Conservation (phyloP, 805 yeast genomes). For the Starmerella gropengiesseri region DNA sequence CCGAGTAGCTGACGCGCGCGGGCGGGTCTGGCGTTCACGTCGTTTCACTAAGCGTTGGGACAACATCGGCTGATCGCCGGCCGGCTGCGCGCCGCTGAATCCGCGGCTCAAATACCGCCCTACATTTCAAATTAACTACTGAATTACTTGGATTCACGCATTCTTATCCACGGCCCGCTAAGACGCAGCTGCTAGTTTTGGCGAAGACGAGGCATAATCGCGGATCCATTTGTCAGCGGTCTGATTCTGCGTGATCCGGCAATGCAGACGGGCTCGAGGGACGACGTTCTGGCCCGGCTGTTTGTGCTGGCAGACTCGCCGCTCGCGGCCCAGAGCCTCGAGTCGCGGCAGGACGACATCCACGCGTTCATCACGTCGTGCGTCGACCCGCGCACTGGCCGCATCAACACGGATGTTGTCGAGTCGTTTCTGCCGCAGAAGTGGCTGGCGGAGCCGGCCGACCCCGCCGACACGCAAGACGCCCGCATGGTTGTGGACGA, state of each 20-base stretch:
- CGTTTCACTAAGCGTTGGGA: no score
- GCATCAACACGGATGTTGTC: constrained; percentile 9
- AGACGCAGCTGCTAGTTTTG: not conserved
- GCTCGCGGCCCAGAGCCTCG: not conserved
- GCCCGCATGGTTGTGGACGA: not conserved
- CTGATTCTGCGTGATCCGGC: not conserved
- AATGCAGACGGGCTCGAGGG: constrained; percentile 11
- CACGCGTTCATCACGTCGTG: constrained; percentile 9
- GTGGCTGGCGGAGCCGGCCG: constrained; percentile 5
- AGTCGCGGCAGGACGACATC: constrained; percentile 9
- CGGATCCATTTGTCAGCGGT: not conserved
- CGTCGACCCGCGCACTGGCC: constrained; percentile 6
- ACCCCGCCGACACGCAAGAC: no score
- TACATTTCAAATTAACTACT: no score
- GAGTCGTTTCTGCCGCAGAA: constrained; percentile 10
- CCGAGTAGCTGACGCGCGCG: no score
- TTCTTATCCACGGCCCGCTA: not conserved
- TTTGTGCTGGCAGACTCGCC: constrained; percentile 16
- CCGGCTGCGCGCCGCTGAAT: no score
- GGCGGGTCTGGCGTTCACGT: no score
- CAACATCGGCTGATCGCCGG: no score
- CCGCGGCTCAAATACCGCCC: no score
- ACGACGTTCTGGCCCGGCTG: constrained; percentile 17
- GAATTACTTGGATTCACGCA: no score
- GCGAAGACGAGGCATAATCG: not conserved